Base-by-base conservation (phyloP, 2,329 filamentous ascomycete genomes). In the Fusarium xyrophilum region DNA sequence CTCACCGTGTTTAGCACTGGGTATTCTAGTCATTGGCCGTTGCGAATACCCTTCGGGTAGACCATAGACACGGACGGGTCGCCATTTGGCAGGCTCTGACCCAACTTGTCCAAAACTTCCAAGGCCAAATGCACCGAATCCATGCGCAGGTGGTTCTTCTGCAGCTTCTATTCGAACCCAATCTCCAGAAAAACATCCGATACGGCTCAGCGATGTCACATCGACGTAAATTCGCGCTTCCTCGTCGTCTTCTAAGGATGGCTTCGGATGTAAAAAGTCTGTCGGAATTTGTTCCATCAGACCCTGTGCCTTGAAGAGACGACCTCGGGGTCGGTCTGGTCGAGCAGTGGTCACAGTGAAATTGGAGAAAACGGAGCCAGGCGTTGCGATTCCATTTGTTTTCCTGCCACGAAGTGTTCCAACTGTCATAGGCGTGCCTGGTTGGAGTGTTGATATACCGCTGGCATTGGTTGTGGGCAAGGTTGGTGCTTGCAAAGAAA, bases 141-240 rank as follows among this genome's bases (percentile, higher is more conserved):
- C 91, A 76, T 88, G 91, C 19, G 83, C 81, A 25, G 86, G 90
- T 62, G 92, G 91, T 75, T 93, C 92, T 69, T 91, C 86, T 0
- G 92, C 86, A 9, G 88, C 85, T 79, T 97, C 93, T 14, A 97
- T 84, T 25, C 91, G 89, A 14, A 97, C 93, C 96, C 96, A 99
- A 76, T 99, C 96, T 32, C 96, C 96, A 1, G 95, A 98, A 76
- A 99, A 99, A 78, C 95, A 98, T 19, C 95, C 94, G 56, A 99
- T 91, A 71, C 94, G 93, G 17, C 93, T 91, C 23, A 99, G 80
- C 2, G 93, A 92, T 60, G 88, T 90, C 11, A 96, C 91, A 73
- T 97, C 93, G 8, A 99, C 94, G 74, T 95, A 99, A 4, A 98
- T 86, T 48, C 96, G 89, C 3, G 93, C 90, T 72, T 96, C 91